Evolutionary conservation across 202 grass and related monocot genomes (phyloP).

Genomic region (Bolboschoenoplectus hybrid): DNA sequence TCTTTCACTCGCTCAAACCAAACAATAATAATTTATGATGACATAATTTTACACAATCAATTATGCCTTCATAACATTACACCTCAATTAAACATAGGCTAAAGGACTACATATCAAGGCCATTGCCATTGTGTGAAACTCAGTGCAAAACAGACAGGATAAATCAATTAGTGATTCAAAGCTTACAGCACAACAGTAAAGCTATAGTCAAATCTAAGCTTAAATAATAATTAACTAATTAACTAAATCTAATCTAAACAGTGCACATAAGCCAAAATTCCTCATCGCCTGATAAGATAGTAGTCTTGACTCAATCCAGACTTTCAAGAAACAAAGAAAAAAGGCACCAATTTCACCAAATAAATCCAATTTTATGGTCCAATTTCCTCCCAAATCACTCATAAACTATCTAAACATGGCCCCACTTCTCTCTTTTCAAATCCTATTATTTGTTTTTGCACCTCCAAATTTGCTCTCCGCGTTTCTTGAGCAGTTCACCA

Average conservation of each 20-base stretch:
- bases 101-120: neutral
- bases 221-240: neutral
- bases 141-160: neutral
- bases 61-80: no score
- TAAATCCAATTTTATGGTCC: conserved; percentile 35
- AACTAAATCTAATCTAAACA: conserved; percentile 1
- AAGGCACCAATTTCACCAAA: neutral
- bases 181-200: neutral
- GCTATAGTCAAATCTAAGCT: conserved; percentile 16
- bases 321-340: conserved; percentile 15
- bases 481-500: conserved; percentile 45
- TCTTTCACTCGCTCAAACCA: no score
- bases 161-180: neutral
- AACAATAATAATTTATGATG: no score
- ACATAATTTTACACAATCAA: no score
- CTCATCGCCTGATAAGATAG: conserved; percentile 13
- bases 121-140: neutral
- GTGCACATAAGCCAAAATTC: neutral
- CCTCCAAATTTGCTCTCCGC: conserved; percentile 32
- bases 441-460: neutral
- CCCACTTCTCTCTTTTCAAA: neutral
- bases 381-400: conserved; percentile 36
- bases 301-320: conserved; percentile 35
- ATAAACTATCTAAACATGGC: conserved; percentile 21
- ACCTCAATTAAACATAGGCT: no score